Conservation (phyloP, 768 basidiomycete species). For the Gloeostereum incarnatum region DNA sequence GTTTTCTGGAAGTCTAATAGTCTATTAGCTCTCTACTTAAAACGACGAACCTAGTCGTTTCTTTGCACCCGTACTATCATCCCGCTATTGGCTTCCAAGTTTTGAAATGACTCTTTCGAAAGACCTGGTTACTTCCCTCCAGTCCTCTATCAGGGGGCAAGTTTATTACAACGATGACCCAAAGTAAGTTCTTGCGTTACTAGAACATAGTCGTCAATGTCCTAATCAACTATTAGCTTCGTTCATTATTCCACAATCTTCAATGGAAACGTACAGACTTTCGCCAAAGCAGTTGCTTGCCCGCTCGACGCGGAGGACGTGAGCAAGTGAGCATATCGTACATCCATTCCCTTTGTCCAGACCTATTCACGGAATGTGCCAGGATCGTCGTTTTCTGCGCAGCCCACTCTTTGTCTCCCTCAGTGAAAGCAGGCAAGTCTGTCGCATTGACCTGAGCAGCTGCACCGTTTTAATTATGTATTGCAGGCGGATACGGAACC, state of each 20-base stretch:
- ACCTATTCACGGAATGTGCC: background rate
- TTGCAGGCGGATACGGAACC: constrained; percentile 90
- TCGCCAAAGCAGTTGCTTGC: constrained; percentile 55
- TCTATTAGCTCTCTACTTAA: no score
- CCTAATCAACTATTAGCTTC: constrained; percentile 24
- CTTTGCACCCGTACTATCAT: no score
- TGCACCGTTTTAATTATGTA: no score
- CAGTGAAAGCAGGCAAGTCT: constrained; percentile 80
- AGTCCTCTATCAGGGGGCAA: constrained; percentile 16
- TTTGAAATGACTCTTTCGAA: no score
- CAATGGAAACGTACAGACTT: constrained; percentile 64
- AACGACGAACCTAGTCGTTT: no score
- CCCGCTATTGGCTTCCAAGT: no score
- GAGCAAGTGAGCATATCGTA: constrained; percentile 49
- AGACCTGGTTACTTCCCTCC: no score
- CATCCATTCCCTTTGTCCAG: constrained; percentile 3
- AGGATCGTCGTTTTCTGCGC: constrained; percentile 69
- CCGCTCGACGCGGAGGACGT: constrained; percentile 78
- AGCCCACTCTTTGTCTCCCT: constrained; percentile 62
- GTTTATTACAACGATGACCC: constrained; percentile 16
- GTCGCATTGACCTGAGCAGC: no score
- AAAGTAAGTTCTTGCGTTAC: constrained; percentile 11
- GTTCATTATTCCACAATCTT: constrained; percentile 47
- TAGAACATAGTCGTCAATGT: background rate
- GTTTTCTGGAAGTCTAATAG: no score